Conservation (phyloP, 2,329 filamentous ascomycete species). For the Daldinia eschscholtzii region DNA sequence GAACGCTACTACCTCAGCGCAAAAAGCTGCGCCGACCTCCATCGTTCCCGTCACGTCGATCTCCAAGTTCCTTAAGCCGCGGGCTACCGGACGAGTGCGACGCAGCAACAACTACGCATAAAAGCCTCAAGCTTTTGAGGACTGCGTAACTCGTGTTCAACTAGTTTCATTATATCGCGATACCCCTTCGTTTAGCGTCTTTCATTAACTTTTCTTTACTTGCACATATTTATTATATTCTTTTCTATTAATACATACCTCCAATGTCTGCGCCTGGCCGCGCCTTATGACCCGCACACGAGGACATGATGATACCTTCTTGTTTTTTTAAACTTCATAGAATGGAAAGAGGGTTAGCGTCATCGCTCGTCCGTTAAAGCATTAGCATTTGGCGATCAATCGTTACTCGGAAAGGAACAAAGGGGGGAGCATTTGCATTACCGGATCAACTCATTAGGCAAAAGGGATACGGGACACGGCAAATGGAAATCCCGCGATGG, state of each 20-base stretch:
- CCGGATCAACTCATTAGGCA: constrained; percentile 2
- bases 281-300: constrained; percentile 12
- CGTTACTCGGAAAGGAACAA: neutral
- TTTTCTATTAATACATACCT: constrained; percentile 25
- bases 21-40: constrained; percentile 35
- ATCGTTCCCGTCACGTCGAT: constrained; percentile 45
- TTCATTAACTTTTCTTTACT: constrained; percentile 5
- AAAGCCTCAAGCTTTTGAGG: neutral
- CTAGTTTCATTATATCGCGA: constrained; percentile 8
- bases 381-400: neutral
- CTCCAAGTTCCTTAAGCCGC: constrained; percentile 47
- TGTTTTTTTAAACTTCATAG: neutral
- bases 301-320: constrained; percentile 17
- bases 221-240: constrained; percentile 26
- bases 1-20: constrained; percentile 16
- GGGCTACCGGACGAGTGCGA: constrained; percentile 48
- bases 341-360: neutral
- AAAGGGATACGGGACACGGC: neutral
- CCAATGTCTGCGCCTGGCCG: constrained; percentile 21
- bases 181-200: constrained; percentile 12
- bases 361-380: constrained; percentile 7
- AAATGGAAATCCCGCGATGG: neutral
- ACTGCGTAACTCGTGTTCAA: neutral
- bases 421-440: neutral
- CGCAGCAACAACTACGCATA: constrained; percentile 27